Conservation (phyloP, 768 basidiomycete genomes). For the Mrakia hoshinonis region DNA sequence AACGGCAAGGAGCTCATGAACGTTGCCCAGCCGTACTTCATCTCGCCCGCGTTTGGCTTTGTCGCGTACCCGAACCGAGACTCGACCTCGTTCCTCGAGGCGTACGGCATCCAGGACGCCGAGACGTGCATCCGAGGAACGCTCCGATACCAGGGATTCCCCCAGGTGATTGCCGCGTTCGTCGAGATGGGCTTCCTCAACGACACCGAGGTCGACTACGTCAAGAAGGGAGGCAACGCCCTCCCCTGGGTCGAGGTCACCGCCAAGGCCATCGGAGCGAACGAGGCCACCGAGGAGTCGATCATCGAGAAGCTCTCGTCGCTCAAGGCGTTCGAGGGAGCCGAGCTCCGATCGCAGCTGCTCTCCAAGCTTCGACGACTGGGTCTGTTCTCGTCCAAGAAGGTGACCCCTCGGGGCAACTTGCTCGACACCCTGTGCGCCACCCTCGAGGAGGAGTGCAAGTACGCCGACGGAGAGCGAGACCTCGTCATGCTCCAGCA, state of each 20-base stretch:
- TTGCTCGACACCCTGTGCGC: slow-evolving; percentile 90
- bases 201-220: slow-evolving; percentile 64
- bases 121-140: slow-evolving; percentile 89
- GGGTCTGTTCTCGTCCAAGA: slow-evolving; percentile 71
- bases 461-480: slow-evolving; percentile 79
- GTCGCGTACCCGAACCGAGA: slow-evolving; percentile 96
- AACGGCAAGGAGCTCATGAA: slow-evolving; percentile 77
- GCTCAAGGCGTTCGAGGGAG: slow-evolving; percentile 57
- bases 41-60: slow-evolving; percentile 89
- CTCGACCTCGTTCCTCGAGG: slow-evolving; percentile 80
- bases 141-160: slow-evolving; percentile 91
- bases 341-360: slow-evolving; percentile 56
- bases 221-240: slow-evolving; percentile 51
- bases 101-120: slow-evolving; percentile 86
- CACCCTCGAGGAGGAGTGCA: slow-evolving; percentile 80
- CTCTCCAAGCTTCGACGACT: slow-evolving; percentile 87
- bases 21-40: slow-evolving; percentile 84
- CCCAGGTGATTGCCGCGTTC: slow-evolving; percentile 78
- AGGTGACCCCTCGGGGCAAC: slow-evolving; percentile 56
- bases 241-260: slow-evolving; percentile 75
- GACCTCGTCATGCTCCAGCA: slow-evolving; percentile 98
- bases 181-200: slow-evolving; percentile 83
- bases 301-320: slow-evolving; percentile 63
- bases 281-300: slow-evolving; percentile 66
- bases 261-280: slow-evolving; percentile 62